A percentile compares a stretch with the other conserved stretches of the same genome.
These are phyloP conservation scores for Chenopodium berlandieri DNA, from an alignment of 148 eudicot genomes.

Conservation along the genomic window DNA sequence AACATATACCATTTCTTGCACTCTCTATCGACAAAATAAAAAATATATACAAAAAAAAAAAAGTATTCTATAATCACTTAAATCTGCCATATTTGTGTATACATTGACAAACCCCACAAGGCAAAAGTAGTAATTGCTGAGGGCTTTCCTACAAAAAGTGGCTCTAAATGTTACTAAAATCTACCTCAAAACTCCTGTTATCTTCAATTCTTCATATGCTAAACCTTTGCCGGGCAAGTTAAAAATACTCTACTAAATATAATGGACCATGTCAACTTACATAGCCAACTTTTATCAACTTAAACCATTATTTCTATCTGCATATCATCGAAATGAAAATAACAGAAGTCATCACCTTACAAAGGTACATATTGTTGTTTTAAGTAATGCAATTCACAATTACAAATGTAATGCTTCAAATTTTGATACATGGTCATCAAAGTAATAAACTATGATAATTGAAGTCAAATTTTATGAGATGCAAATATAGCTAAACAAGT, in stretches of 20 bases:
- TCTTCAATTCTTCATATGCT: background rate
- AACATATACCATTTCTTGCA: no score
- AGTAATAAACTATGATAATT: no score
- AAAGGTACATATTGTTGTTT: background rate
- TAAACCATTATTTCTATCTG: background rate
- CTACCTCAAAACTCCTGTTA: slow-evolving; percentile 1
- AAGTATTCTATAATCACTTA: background rate
- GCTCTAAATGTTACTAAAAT: background rate
- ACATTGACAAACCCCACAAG: background rate
- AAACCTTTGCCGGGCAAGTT: background rate
- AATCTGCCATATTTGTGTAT: background rate
- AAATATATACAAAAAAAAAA: background rate
- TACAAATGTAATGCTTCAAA: background rate
- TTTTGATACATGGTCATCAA: no score
- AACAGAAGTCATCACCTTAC: background rate
- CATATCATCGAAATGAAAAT: background rate
- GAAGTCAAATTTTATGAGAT: no score
- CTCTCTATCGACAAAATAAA: no score
- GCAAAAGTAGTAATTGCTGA: background rate
- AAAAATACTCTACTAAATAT: background rate
- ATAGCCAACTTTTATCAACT: background rate
- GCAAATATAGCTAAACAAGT: no score
- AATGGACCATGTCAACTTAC: background rate
- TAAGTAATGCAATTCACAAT: no score
- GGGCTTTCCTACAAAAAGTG: slow-evolving; percentile 7